Evolutionary conservation across 225 moss, liverwort and hornwort species (phyloP).

Genomic region (Bryum argenteum): DNA sequence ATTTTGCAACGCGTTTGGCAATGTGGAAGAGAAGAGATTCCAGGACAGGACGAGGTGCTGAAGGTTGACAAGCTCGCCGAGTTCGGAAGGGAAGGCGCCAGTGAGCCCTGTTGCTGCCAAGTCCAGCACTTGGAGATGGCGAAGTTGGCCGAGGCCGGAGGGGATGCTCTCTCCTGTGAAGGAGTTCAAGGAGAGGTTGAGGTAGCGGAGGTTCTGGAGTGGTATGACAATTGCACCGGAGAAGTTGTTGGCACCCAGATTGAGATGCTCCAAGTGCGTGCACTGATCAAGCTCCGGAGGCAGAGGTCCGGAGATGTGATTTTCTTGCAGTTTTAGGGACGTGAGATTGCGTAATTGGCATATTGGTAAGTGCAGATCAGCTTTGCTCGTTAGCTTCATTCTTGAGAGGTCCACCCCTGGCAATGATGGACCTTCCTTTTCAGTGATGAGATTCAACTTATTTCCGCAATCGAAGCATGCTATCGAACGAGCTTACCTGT

Average conservation of each 20-base stretch:
- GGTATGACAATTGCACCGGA: constrained; percentile 17
- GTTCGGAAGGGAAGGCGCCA: constrained; percentile 30
- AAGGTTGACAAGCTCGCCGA: constrained; percentile 35
- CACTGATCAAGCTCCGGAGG: constrained; percentile 38
- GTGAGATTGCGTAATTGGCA: constrained; percentile 39
- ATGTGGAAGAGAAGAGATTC: constrained; percentile 39
- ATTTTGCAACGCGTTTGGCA: constrained; percentile 26
- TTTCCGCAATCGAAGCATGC: too few species aligned
- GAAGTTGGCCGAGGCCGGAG: constrained; percentile 16
- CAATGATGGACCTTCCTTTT: background rate
- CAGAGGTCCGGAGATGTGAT: constrained; percentile 33
- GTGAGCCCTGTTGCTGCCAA: constrained; percentile 36
- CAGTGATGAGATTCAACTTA: too few species aligned
- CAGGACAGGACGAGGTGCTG: constrained; percentile 39
- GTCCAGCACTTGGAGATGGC: constrained; percentile 37
- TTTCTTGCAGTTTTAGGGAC: constrained; percentile 48
- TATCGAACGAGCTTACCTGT: constrained; percentile 27
- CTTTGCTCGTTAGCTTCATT: constrained; percentile 24
- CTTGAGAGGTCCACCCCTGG: constrained; percentile 44
- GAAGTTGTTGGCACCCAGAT: constrained; percentile 55
- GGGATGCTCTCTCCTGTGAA: constrained; percentile 29
- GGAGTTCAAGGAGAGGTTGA: constrained; percentile 52
- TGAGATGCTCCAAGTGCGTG: constrained; percentile 39
- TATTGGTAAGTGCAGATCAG: constrained; percentile 26
- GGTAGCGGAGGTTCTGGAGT: constrained; percentile 28